Evolutionary conservation across 306 rosid genomes (phyloP).

Genomic region (Fragaria vesca): DNA sequence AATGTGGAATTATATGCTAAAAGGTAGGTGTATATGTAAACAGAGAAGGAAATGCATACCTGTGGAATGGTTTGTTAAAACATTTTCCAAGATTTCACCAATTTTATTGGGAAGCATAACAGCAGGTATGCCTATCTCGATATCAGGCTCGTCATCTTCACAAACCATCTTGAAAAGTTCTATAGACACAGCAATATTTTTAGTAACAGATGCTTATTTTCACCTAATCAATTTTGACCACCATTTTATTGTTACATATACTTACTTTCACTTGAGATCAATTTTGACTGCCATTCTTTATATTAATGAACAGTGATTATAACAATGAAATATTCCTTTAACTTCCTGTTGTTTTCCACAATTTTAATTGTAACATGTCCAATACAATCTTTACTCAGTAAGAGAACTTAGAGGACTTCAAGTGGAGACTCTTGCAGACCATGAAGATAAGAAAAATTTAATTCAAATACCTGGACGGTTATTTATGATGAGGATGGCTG

Average conservation of each 20-base stretch:
- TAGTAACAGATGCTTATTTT: background rate
- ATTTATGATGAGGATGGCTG: slow-evolving; percentile 90
- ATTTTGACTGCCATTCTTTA: background rate
- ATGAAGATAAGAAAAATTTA: slow-evolving; percentile 20
- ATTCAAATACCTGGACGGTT: slow-evolving; percentile 60
- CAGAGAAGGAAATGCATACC: slow-evolving; percentile 42
- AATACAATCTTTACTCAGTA: background rate
- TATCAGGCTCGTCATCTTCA: slow-evolving; percentile 69
- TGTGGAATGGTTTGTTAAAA: slow-evolving; percentile 49
- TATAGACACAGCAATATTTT: slow-evolving; percentile 26
- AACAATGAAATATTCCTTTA: slow-evolving; percentile 1
- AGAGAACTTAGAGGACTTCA: slow-evolving; percentile 11
- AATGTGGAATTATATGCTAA: background rate
- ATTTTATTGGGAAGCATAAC: slow-evolving; percentile 96
- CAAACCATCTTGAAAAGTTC: slow-evolving; percentile 99
- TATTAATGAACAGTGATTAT: background rate
- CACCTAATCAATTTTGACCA: background rate
- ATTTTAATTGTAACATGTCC: background rate
- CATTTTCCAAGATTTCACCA: slow-evolving; percentile 62
- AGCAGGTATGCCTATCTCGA: slow-evolving; percentile 76
- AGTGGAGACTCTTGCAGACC: background rate
- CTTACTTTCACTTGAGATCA: background rate
- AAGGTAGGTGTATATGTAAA: background rate
- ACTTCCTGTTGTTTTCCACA: background rate
- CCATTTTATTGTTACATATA: background rate